These are phyloP conservation scores for Agaricus subrufescens DNA, from an alignment of 768 basidiomycete genomes.

Conservation along the genomic window DNA sequence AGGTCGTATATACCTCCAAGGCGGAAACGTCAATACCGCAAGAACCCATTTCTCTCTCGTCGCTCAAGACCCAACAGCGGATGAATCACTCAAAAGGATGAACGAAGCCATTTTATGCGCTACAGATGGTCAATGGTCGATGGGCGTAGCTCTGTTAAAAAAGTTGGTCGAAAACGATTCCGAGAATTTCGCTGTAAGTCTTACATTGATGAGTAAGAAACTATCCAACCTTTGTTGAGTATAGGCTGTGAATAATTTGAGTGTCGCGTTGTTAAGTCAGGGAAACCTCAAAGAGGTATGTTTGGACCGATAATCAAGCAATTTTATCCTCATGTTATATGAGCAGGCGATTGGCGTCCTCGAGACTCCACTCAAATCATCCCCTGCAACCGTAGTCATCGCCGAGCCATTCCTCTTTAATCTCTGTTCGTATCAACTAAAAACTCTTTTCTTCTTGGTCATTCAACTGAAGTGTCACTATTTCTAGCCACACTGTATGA, in stretches of 20 bases:
- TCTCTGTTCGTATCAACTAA: slow-evolving; percentile 55
- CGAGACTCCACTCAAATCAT: slow-evolving; percentile 54
- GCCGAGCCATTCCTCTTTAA: slow-evolving; percentile 87
- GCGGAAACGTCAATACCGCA: slow-evolving; percentile 60
- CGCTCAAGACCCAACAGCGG: slow-evolving; percentile 36
- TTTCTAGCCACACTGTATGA: slow-evolving; percentile 75
- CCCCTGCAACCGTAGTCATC: slow-evolving; percentile 67
- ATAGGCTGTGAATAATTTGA: slow-evolving; percentile 73
- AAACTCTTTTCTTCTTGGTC: neutral
- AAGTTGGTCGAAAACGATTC: slow-evolving; percentile 46
- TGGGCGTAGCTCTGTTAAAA: slow-evolving; percentile 41
- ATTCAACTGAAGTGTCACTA: neutral
- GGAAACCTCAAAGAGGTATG: slow-evolving; percentile 69
- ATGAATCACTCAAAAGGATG: slow-evolving; percentile 46
- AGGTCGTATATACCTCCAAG: slow-evolving; percentile 71
- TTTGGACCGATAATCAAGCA: neutral
- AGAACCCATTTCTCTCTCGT: slow-evolving; percentile 52
- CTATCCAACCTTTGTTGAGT: neutral
- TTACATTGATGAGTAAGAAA: neutral
- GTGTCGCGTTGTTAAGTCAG: slow-evolving; percentile 65
- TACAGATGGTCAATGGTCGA: slow-evolving; percentile 68
- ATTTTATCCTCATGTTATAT: neutral
- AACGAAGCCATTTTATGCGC: slow-evolving; percentile 63
- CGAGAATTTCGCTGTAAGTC: slow-evolving; percentile 54
- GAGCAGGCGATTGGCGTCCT: slow-evolving; percentile 64